Percentiles rank a stretch among this genome's conserved stretches.
These are phyloP conservation scores for Dalbergia cochinchinensis DNA, from an alignment of 306 rosid genomes.

Conservation along the genomic window DNA sequence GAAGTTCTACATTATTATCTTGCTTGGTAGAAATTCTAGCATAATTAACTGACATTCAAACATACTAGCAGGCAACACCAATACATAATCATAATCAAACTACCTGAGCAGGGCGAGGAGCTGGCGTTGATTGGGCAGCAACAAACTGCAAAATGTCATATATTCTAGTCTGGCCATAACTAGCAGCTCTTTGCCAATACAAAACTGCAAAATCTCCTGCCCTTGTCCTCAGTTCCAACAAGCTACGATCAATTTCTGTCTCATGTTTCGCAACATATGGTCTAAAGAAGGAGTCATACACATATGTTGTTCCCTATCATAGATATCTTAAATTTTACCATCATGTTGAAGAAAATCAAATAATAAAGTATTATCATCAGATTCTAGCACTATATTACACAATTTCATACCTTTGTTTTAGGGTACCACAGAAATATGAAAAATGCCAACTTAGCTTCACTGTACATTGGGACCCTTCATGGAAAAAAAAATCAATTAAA, in stretches of 20 bases:
- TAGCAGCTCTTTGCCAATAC: slow-evolving; percentile 89
- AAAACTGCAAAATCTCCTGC: slow-evolving; percentile 77
- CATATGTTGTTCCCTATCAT: slow-evolving; percentile 84
- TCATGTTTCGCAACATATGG: slow-evolving; percentile 95
- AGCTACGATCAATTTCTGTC: slow-evolving; percentile 85
- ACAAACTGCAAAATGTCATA: slow-evolving; percentile 82
- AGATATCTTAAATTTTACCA: slow-evolving; percentile 36
- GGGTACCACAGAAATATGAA: slow-evolving; percentile 95
- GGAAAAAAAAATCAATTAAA: slow-evolving; percentile 32
- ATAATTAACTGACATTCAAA: background rate
- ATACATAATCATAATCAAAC: slow-evolving; percentile 25
- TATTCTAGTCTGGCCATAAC: slow-evolving; percentile 88
- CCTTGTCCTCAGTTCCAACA: slow-evolving; percentile 84
- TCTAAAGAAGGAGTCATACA: slow-evolving; percentile 91
- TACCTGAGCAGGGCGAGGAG: slow-evolving; percentile 86
- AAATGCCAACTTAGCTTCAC: slow-evolving; percentile 96
- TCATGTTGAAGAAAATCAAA: slow-evolving; percentile 25
- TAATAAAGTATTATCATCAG: slow-evolving; percentile 25
- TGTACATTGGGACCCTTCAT: slow-evolving; percentile 97
- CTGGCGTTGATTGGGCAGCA: slow-evolving; percentile 83
- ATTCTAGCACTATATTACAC: slow-evolving; percentile 9
- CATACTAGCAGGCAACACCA: slow-evolving; percentile 27
- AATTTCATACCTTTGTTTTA: slow-evolving; percentile 77
- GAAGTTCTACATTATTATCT: background rate
- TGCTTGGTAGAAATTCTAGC: slow-evolving; percentile 24